phyloP scores from a whole-genome alignment of 345 rosid genomes.

The Murraya koenigii region DNA sequence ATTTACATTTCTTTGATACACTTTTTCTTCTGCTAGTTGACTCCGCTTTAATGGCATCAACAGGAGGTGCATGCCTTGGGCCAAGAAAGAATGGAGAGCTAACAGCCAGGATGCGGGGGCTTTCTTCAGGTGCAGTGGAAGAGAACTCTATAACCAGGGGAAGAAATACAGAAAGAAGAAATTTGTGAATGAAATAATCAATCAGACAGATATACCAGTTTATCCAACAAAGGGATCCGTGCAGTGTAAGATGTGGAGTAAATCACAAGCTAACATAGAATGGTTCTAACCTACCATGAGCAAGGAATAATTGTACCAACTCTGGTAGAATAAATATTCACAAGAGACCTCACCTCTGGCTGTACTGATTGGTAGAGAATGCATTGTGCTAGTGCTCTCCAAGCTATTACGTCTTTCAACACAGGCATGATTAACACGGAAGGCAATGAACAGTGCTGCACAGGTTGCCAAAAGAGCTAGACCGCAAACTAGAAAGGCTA shows the following conservation, averaged over 20 bases:
- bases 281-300: background rate
- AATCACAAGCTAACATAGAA: background rate
- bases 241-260: background rate
- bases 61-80: slow-evolving; percentile 31
- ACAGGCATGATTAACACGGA: slow-evolving; percentile 36
- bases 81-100: slow-evolving; percentile 39
- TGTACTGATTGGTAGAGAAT: slow-evolving; percentile 47
- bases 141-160: slow-evolving; percentile 28
- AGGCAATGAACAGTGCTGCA: slow-evolving; percentile 47
- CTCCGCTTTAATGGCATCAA: slow-evolving; percentile 33
- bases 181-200: background rate
- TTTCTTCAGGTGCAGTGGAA: slow-evolving; percentile 40
- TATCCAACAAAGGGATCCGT: background rate
- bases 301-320: too few relatives aligned
- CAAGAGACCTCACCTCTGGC: slow-evolving; percentile 44
- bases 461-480: slow-evolving; percentile 51
- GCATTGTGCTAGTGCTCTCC: slow-evolving; percentile 34
- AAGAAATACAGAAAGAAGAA: background rate
- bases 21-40: slow-evolving; percentile 45
- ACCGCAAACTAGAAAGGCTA: slow-evolving; percentile 58
- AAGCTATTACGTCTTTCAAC: slow-evolving; percentile 32
- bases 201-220: background rate
- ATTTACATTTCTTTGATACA: slow-evolving; percentile 40
- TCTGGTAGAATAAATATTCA: background rate
- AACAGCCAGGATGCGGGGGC: slow-evolving; percentile 41